Percentiles rank a stretch among this genome's conserved stretches.
phyloP scores from a whole-genome alignment of 306 rosid genomes.

The Dalbergia oliveri region DNA sequence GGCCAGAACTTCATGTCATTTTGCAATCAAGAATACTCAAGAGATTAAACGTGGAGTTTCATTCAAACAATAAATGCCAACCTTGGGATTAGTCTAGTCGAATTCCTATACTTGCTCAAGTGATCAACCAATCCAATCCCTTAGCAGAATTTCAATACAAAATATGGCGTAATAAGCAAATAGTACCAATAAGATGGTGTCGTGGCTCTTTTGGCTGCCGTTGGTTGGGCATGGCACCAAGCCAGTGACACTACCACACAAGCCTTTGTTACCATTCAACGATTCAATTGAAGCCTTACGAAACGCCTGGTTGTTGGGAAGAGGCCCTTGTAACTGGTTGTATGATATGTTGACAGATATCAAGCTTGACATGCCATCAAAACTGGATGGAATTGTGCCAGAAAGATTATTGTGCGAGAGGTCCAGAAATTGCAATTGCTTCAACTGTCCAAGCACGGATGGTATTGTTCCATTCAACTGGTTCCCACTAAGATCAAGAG shows the following conservation, averaged over 20 bases:
- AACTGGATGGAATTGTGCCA: constrained; percentile 49
- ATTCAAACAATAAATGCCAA: no score
- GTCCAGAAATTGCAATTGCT: constrained; percentile 40
- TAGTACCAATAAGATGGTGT: background rate
- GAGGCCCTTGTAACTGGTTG: constrained; percentile 42
- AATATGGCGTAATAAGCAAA: no score
- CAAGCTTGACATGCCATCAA: constrained; percentile 51
- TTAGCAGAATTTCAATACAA: no score
- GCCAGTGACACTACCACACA: constrained; percentile 46
- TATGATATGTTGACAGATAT: constrained; percentile 47
- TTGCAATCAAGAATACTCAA: no score
- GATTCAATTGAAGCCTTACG: constrained; percentile 40
- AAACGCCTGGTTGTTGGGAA: constrained; percentile 43
- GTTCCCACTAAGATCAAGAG: constrained; percentile 48
- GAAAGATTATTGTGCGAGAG: constrained; percentile 51
- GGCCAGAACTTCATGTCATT: no score
- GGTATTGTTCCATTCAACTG: constrained; percentile 32
- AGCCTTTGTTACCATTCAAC: constrained; percentile 35
- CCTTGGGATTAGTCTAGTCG: no score
- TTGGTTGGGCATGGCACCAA: constrained; percentile 24
- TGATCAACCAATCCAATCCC: no score
- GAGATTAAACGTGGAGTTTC: no score
- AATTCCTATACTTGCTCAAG: no score
- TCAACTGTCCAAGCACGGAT: constrained; percentile 37
- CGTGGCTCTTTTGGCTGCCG: background rate